Percentiles rank a stretch among this genome's conserved stretches.
Conservation (phyloP, 345 rosid species). For the Populus nigra region DNA sequence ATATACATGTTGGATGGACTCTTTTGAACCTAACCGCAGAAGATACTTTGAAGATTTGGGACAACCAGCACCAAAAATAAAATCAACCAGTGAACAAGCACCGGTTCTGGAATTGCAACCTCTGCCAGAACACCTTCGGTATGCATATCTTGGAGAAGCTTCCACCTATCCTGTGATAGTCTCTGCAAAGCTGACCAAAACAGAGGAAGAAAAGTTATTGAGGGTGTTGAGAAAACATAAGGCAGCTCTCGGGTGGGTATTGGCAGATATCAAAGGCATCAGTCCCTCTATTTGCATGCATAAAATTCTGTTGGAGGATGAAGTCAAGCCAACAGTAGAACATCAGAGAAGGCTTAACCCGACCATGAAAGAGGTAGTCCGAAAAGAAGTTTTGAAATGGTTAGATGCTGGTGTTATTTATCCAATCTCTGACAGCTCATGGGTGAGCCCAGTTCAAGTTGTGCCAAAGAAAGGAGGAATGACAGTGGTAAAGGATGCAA, state of each 20-base stretch:
- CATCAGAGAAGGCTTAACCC: background rate
- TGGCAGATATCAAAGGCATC: background rate
- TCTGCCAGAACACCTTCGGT: background rate
- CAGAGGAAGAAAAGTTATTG: background rate
- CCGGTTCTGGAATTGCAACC: background rate
- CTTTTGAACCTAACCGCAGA: no score
- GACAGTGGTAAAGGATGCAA: no score
- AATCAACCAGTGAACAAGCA: background rate
- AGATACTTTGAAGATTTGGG: background rate
- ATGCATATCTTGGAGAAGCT: background rate
- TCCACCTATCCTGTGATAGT: background rate
- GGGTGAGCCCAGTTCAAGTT: background rate
- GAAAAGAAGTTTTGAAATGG: background rate
- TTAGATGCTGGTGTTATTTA: background rate
- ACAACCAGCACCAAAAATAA: background rate
- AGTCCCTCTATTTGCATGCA: background rate
- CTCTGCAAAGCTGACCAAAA: background rate
- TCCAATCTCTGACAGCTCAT: background rate
- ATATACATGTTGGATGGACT: background rate
- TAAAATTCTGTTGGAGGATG: background rate
- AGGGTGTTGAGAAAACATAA: background rate
- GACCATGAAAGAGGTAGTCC: background rate
- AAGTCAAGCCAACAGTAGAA: background rate
- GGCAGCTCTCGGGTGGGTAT: background rate
- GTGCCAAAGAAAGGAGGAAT: background rate